phyloP scores from a whole-genome alignment of 768 basidiomycete species.

The Trametes elegans region DNA sequence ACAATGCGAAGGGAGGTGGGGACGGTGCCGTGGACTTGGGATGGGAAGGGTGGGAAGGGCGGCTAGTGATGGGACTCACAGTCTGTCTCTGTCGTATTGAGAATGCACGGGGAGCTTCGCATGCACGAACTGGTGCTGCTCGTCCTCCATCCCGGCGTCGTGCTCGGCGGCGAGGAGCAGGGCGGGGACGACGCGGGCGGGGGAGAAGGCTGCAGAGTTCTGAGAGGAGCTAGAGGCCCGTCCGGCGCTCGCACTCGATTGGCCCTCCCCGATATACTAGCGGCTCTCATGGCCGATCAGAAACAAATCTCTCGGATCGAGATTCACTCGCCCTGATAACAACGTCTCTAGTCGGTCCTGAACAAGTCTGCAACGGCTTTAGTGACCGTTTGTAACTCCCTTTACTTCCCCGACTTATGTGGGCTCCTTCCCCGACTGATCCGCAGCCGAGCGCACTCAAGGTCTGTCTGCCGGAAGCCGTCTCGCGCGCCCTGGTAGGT shows the following conservation, averaged over 20 bases:
- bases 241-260: too few species aligned
- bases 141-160: slow-evolving; percentile 23
- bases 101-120: slow-evolving; percentile 25
- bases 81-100: slow-evolving; percentile 36
- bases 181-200: slow-evolving; percentile 2
- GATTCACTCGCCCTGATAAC: slow-evolving; percentile 3
- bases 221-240: too few species aligned
- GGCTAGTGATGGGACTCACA: slow-evolving; percentile 31
- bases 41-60: slow-evolving; percentile 17
- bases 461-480: too few species aligned
- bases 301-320: slow-evolving; percentile 4
- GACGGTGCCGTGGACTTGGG: slow-evolving; percentile 21
- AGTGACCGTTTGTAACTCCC: neutral
- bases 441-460: too few species aligned
- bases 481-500: too few species aligned
- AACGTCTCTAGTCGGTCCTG: neutral
- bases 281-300: slow-evolving; percentile 13
- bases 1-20: slow-evolving; percentile 9
- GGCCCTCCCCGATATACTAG: slow-evolving; percentile 6
- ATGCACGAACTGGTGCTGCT: slow-evolving; percentile 25
- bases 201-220: neutral
- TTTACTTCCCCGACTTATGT: neutral
- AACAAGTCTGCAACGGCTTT: neutral
- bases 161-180: neutral
- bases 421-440: too few species aligned